Evolutionary conservation across 257 asterid genomes (phyloP).

Genomic region (Solanum arcanum): DNA sequence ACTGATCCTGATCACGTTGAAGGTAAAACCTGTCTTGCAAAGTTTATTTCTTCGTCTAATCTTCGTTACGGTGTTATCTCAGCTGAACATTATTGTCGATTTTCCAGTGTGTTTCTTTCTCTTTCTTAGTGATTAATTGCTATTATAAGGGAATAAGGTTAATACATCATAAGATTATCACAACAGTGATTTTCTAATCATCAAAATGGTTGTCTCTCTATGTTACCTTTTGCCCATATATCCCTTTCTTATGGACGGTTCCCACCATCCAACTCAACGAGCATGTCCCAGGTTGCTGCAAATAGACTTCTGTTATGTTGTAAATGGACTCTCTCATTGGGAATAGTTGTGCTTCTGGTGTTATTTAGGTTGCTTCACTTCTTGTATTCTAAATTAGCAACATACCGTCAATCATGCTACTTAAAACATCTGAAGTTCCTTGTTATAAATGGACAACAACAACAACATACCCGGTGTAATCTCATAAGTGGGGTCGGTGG

Average conservation of each 20-base stretch:
- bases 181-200: neutral
- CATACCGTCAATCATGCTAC: neutral
- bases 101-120: neutral
- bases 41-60: neutral
- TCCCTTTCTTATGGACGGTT: neutral
- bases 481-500: neutral
- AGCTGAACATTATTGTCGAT: neutral
- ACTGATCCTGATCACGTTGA: conserved; percentile 17
- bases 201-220: neutral
- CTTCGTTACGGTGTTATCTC: neutral
- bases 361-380: neutral
- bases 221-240: neutral
- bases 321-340: neutral
- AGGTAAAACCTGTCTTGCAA: conserved; percentile 29
- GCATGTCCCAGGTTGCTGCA: neutral
- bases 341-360: neutral
- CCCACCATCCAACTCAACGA: neutral
- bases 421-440: neutral
- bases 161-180: neutral
- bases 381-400: neutral
- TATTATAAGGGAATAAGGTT: neutral
- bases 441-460: neutral
- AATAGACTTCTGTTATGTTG: neutral
- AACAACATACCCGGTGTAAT: neutral
- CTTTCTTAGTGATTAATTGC: neutral